Conservation (phyloP, 2,329 filamentous ascomycete species). For the Torrubiella hemipterigena region DNA sequence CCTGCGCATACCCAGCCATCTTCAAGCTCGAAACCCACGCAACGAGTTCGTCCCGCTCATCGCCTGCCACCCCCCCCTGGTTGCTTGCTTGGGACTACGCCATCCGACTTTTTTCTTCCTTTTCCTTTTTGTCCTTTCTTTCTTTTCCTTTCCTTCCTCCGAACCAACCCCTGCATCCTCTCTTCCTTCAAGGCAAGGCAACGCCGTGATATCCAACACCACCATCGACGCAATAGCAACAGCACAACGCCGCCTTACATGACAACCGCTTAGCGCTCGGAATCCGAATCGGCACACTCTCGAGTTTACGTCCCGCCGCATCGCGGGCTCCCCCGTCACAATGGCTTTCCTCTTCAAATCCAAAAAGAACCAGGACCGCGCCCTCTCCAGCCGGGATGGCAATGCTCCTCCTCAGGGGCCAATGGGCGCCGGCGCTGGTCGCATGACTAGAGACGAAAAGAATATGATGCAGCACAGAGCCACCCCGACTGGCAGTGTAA, state of each 20-base stretch:
- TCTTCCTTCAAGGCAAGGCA: no score
- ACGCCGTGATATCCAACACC: no score
- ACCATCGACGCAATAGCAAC: no score
- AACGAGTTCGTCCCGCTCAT: constrained; percentile 13
- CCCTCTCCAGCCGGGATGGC: constrained; percentile 42
- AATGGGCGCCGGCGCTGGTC: constrained; percentile 34
- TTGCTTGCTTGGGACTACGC: constrained; percentile 4
- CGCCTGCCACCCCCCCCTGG: constrained; percentile 2
- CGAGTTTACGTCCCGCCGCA: constrained; percentile 15
- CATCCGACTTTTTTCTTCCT: no score
- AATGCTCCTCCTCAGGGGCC: constrained; percentile 34
- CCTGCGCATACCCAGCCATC: no score
- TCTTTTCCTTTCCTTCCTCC: no score
- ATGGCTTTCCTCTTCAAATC: constrained; percentile 81
- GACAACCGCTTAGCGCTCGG: constrained; percentile 3
- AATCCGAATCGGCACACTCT: constrained; percentile 11
- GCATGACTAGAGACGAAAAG: constrained; percentile 42
- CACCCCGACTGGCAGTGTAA: constrained; percentile 67
- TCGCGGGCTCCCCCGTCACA: constrained; percentile 28
- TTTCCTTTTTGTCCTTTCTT: no score
- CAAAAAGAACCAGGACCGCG: constrained; percentile 61
- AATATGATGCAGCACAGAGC: constrained; percentile 42
- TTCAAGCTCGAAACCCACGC: constrained; percentile 22
- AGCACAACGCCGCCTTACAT: constrained; percentile 3
- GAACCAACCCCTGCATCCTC: no score